A percentile compares a stretch with the other conserved stretches of the same genome.
phyloP scores from a whole-genome alignment of 805 yeast species.

The Jamesozyma jinghongensis region DNA sequence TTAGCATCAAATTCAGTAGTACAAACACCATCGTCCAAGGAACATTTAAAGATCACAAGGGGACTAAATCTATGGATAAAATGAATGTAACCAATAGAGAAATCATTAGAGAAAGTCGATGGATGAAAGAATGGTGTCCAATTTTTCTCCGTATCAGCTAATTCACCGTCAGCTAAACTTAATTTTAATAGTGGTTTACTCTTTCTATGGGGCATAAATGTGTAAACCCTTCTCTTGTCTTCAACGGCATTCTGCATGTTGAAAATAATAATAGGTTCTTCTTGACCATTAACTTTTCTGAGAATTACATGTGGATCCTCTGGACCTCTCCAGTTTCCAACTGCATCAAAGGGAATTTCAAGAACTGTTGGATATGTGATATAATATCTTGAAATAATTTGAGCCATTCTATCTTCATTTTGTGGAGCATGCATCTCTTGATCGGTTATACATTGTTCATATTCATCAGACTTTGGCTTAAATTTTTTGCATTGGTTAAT shows the following conservation, averaged over 20 bases:
- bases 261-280: conserved; percentile 8
- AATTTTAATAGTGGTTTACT: conserved; percentile 2
- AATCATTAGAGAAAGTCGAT: not conserved
- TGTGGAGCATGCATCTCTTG: conserved; percentile 12
- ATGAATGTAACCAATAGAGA: conserved; percentile 15
- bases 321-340: conserved; percentile 4
- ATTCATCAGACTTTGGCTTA: conserved; percentile 9
- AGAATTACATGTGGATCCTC: conserved; percentile 8
- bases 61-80: conserved; percentile 16
- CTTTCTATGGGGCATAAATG: conserved; percentile 8
- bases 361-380: conserved; percentile 5
- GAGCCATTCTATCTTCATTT: conserved; percentile 5
- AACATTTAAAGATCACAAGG: conserved; percentile 15
- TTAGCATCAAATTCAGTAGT: conserved; percentile 10
- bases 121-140: conserved; percentile 11
- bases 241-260: conserved; percentile 4
- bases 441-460: conserved; percentile 18
- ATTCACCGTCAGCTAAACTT: not conserved
- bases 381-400: conserved; percentile 4
- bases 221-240: conserved; percentile 2
- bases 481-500: conserved; percentile 19
- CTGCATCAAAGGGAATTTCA: conserved; percentile 1
- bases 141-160: conserved; percentile 5
- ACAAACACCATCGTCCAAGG: conserved; percentile 15
- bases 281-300: not conserved